Conservation (phyloP, 169 alveolate species). For the Babesia bigemina region DNA sequence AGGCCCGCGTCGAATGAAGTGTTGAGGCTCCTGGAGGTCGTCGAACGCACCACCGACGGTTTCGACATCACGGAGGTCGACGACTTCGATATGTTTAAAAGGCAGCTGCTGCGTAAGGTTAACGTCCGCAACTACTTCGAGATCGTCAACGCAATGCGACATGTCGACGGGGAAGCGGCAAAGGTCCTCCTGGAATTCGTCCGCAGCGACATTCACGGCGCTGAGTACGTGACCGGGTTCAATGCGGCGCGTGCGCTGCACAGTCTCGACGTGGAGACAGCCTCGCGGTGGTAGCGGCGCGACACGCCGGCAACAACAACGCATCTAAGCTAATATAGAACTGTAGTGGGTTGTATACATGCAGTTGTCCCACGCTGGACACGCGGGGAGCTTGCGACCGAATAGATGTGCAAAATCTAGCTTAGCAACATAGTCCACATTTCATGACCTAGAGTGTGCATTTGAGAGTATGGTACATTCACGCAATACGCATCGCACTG, state of each 20-base stretch:
- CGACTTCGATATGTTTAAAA: constrained; percentile 40
- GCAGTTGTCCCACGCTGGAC: too few relatives aligned
- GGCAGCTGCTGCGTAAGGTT: constrained; percentile 11
- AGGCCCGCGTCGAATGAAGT: constrained; percentile 34
- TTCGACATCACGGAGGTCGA: constrained; percentile 50
- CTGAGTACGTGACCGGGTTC: constrained; percentile 15
- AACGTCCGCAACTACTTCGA: constrained; percentile 48
- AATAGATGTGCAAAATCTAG: too few relatives aligned
- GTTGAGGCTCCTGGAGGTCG: constrained; percentile 35
- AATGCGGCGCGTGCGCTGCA: constrained; percentile 49
- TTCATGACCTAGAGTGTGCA: neutral
- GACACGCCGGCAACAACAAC: neutral
- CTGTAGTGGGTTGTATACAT: too few relatives aligned
- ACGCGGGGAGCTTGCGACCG: too few relatives aligned
- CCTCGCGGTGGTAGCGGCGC: constrained; percentile 7
- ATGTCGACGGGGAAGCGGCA: constrained; percentile 34
- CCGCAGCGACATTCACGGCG: constrained; percentile 1
- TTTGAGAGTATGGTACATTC: constrained; percentile 6
- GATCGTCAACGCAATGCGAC: constrained; percentile 21
- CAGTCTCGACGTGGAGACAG: constrained; percentile 27
- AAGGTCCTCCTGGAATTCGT: constrained; percentile 14
- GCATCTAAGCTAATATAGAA: too few relatives aligned
- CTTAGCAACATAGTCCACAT: neutral
- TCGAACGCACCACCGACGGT: constrained; percentile 27
- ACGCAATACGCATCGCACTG: constrained; percentile 60